Percentiles rank a stretch among this genome's conserved stretches.
Conservation (phyloP, 1,139 yeast species). For the Blastobotrys elegans region DNA sequence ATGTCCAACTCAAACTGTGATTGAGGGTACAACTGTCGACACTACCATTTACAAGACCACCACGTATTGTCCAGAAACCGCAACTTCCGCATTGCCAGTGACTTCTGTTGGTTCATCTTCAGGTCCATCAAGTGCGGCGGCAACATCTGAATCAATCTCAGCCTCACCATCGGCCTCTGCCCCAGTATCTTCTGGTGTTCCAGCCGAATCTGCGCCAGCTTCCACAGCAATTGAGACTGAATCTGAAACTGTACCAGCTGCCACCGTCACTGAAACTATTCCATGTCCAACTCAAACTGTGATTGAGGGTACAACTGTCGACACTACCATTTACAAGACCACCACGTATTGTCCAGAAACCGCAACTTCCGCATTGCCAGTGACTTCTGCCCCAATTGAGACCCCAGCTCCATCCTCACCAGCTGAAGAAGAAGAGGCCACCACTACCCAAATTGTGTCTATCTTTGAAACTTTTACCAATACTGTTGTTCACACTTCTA, state of each 20-base stretch:
- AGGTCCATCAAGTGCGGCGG: slow-evolving; percentile 3
- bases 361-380: slow-evolving; percentile 10
- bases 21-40: slow-evolving; percentile 10
- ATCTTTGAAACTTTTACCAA: slow-evolving; percentile 14
- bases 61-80: slow-evolving; percentile 14
- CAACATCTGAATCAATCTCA: slow-evolving; percentile 1
- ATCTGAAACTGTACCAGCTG: slow-evolving; percentile 1
- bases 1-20: slow-evolving; percentile 6
- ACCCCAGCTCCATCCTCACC: slow-evolving; percentile 7
- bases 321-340: slow-evolving; percentile 6
- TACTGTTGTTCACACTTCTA: slow-evolving; percentile 13
- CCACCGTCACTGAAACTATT: slow-evolving; percentile 11
- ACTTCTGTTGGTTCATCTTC: slow-evolving; percentile 7
- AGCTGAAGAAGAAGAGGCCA: slow-evolving; percentile 7
- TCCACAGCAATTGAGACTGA: too few relatives aligned
- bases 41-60: slow-evolving; percentile 8
- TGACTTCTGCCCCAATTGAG: slow-evolving; percentile 8
- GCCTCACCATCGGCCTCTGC: slow-evolving; percentile 5
- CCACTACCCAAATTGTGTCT: slow-evolving; percentile 9
- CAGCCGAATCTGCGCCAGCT: slow-evolving; percentile 9
- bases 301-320: slow-evolving; percentile 9
- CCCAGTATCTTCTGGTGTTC: slow-evolving; percentile 9
- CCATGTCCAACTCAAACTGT: slow-evolving; percentile 11
- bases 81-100: slow-evolving; percentile 5
- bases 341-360: slow-evolving; percentile 16